These are phyloP conservation scores for Stenocarpella maydis DNA, from an alignment of 2,329 filamentous ascomycete genomes.

Conservation along the genomic window DNA sequence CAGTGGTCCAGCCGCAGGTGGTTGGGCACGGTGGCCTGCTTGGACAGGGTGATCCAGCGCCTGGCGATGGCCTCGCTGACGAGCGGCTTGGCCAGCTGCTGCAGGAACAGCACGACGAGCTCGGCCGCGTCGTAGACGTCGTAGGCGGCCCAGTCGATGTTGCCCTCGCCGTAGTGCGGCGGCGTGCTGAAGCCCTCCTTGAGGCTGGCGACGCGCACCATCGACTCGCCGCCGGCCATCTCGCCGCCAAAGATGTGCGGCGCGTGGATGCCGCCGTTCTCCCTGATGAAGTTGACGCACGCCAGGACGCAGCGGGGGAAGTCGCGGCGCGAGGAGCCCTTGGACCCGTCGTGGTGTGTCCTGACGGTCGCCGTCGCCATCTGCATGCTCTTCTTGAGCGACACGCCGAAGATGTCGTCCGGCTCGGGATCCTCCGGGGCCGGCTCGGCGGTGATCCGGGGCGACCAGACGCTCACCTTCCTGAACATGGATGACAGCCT, in stretches of 20 bases:
- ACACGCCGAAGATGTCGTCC: slow-evolving; percentile 50
- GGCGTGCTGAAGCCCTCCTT: slow-evolving; percentile 48
- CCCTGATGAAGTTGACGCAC: slow-evolving; percentile 49
- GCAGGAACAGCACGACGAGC: slow-evolving; percentile 50
- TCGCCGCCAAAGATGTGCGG: slow-evolving; percentile 49
- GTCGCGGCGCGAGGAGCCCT: slow-evolving; percentile 47
- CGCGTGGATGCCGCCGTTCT: slow-evolving; percentile 45
- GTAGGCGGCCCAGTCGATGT: slow-evolving; percentile 48
- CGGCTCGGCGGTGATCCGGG: slow-evolving; percentile 38
- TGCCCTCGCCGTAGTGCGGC: slow-evolving; percentile 47
- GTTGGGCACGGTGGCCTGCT: slow-evolving; percentile 49
- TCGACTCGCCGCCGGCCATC: slow-evolving; percentile 40
- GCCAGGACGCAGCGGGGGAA: slow-evolving; percentile 54
- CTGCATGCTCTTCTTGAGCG: slow-evolving; percentile 50
- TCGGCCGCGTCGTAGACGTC: slow-evolving; percentile 52
- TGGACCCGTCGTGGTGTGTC: slow-evolving; percentile 48
- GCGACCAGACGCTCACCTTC: slow-evolving; percentile 44
- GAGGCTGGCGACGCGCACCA: slow-evolving; percentile 46
- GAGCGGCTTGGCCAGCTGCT: slow-evolving; percentile 50
- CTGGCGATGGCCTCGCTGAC: slow-evolving; percentile 49
- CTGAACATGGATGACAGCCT: slow-evolving; percentile 45
- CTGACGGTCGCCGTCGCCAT: slow-evolving; percentile 50
- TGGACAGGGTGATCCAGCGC: slow-evolving; percentile 51
- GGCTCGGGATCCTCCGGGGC: slow-evolving; percentile 40
- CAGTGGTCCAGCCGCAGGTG: slow-evolving; percentile 49